phyloP scores from a whole-genome alignment of 1,139 yeast species.

The Geotrichum candidum region DNA sequence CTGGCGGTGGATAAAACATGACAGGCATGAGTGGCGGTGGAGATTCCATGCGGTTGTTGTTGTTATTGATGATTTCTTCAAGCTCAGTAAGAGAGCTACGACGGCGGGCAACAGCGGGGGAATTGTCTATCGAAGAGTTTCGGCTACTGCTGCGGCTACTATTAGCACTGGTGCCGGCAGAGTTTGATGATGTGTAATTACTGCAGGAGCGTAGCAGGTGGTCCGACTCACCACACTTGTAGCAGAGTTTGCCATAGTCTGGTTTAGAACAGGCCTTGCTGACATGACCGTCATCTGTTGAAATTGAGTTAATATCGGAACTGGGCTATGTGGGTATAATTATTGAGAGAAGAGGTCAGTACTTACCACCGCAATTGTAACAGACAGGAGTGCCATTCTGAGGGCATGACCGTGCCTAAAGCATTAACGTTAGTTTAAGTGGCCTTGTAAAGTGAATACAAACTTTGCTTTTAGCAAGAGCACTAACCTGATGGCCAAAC shows the following conservation, averaged over 20 bases:
- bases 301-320: background rate
- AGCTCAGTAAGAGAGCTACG: too few species aligned
- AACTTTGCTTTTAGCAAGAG: background rate
- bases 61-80: too few species aligned
- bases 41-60: too few species aligned
- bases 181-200: background rate
- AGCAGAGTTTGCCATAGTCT: constrained; percentile 46
- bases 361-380: constrained; percentile 33
- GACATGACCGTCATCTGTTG: constrained; percentile 54
- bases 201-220: constrained; percentile 63
- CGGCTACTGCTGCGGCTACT: too few species aligned
- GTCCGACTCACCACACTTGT: constrained; percentile 81
- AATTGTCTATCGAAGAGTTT: too few species aligned
- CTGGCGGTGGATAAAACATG: too few species aligned
- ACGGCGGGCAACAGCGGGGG: too few species aligned
- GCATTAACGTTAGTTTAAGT: background rate
- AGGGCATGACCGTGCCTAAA: constrained; percentile 35
- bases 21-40: too few species aligned
- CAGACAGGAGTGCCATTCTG: constrained; percentile 35
- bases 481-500: constrained; percentile 30
- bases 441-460: background rate
- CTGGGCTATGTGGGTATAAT: too few species aligned
- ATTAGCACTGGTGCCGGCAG: too few species aligned
- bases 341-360: background rate
- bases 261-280: constrained; percentile 64